Base-by-base conservation (phyloP, 2,329 filamentous ascomycete genomes). In the Fusarium sp. region DNA sequence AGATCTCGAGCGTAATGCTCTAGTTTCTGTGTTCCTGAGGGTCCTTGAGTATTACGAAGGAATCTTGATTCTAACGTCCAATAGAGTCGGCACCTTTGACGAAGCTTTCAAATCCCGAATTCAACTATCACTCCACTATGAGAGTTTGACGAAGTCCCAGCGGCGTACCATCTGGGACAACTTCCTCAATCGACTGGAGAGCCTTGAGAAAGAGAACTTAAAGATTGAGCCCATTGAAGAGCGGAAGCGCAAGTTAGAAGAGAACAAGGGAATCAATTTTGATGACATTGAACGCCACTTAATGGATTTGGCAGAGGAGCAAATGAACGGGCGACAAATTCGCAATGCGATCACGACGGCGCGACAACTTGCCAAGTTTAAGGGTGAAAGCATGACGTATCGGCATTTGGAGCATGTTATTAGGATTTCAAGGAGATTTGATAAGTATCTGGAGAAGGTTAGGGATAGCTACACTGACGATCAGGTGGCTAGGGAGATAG, bases 261-360 rank as follows among this genome's bases (percentile, higher is more conserved):
- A 7, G 1, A 14, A 40, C 6, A 8, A 2, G 13, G 50, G 26
- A 1, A 64, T 74, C 2, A 60, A 75, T 18, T 68, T 65, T 42
- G 38, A 74, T 6, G 60, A 78, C 15, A 56, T 79, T 12, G 67
- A 58, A 13, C 5, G 14, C 4, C 26, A 69, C 5, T 7, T 71
- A 3, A 17, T 15, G 1, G 78, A 82, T 40, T 64, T 85, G 14
- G 78, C 80, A 0, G 50, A 62, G 6, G 69, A 80, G 26, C 68
- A 79, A 20, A 76, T 85, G 73, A 84, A 85, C 27, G 82, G 83
- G 2, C 71, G 81, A 7, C 80, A 85, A 71, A 84, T 85, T 27
- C 78, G 83, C 20, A 85, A 85, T 53, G 64, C 67, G 1, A 75
- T 81, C 15, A 77, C 76, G 0, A 78, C 76, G 2, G 74, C 76